Evolutionary conservation across 164 flowering plant species (phyloP).

Genomic region (Stephania cephalantha): DNA sequence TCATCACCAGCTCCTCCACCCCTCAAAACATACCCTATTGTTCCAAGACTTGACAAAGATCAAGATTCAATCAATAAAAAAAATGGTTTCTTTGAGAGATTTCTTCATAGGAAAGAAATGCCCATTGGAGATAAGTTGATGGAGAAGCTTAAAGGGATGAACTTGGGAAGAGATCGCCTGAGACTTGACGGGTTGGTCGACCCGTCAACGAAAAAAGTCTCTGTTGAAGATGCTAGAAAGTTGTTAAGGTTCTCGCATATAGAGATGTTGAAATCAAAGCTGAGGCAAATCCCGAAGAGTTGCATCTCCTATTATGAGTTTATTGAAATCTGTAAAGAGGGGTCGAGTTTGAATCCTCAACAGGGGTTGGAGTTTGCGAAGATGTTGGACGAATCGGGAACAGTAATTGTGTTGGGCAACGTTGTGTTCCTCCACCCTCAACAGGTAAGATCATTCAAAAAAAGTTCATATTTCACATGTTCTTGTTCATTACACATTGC

Average conservation of each 20-base stretch:
- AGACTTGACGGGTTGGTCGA: slow-evolving; percentile 37
- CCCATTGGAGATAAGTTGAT: slow-evolving; percentile 37
- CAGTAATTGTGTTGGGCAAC: slow-evolving; percentile 60
- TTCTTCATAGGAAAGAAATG: slow-evolving; percentile 31
- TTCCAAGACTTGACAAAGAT: slow-evolving; percentile 2
- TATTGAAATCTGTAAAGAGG: slow-evolving; percentile 43
- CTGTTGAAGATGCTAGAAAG: slow-evolving; percentile 51
- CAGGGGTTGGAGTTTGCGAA: slow-evolving; percentile 47
- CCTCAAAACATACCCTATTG: neutral
- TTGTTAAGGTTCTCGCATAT: slow-evolving; percentile 47
- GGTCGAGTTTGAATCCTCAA: slow-evolving; percentile 22
- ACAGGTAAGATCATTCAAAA: slow-evolving; percentile 37
- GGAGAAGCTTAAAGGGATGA: slow-evolving; percentile 41
- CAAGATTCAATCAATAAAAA: slow-evolving; percentile 21
- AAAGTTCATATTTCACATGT: no score
- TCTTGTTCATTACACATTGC: no score
- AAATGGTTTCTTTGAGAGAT: slow-evolving; percentile 33
- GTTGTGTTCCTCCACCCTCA: slow-evolving; percentile 62
- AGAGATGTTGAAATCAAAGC: slow-evolving; percentile 46
- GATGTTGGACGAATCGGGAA: slow-evolving; percentile 47
- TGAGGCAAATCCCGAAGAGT: slow-evolving; percentile 30
- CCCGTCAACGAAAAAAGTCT: slow-evolving; percentile 21
- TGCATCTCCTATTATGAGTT: slow-evolving; percentile 46
- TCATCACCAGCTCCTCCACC: no score
- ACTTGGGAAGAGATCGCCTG: slow-evolving; percentile 37